phyloP scores from a whole-genome alignment of 495 filamentous ascomycete genomes.

The Endocarpon pusillum region DNA sequence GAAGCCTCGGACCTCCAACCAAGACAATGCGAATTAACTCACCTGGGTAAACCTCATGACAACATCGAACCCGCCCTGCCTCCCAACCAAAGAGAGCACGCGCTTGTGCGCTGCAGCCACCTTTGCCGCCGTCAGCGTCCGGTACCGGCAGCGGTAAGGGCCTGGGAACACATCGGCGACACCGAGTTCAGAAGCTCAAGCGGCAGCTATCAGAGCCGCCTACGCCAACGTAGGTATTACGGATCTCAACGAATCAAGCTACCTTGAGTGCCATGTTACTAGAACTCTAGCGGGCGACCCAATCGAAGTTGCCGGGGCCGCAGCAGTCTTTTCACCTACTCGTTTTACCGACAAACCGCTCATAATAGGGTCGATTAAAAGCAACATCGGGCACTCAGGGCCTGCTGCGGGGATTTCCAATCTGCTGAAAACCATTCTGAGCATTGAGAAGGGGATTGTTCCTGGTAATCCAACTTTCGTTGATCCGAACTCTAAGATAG shows the following conservation, averaged over 20 bases:
- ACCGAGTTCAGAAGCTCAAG: constrained; percentile 18
- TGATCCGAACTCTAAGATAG: constrained; percentile 12
- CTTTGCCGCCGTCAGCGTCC: background rate
- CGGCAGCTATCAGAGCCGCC: constrained; percentile 16
- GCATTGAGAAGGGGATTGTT: constrained; percentile 15
- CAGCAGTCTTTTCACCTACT: constrained; percentile 8
- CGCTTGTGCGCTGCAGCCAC: background rate
- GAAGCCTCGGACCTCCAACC: too few relatives aligned
- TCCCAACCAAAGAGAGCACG: background rate
- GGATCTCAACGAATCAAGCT: constrained; percentile 17
- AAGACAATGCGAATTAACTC: too few relatives aligned
- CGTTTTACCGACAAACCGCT: constrained; percentile 9
- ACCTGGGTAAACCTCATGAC: constrained; percentile 2
- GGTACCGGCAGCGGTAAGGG: constrained; percentile 2
- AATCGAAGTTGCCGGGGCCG: constrained; percentile 12
- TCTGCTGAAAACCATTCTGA: constrained; percentile 26
- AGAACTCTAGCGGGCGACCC: constrained; percentile 25
- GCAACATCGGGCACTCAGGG: constrained; percentile 19
- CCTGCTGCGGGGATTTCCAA: constrained; percentile 23
- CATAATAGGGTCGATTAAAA: constrained; percentile 15
- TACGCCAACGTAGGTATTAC: constrained; percentile 19
- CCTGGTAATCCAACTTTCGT: constrained; percentile 16
- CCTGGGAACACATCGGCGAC: constrained; percentile 3
- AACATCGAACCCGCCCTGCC: background rate
- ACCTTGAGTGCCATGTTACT: constrained; percentile 35